A percentile compares a stretch with the other conserved stretches of the same genome.
Conservation (phyloP, 768 basidiomycete species). For the Lentinula boryana region DNA sequence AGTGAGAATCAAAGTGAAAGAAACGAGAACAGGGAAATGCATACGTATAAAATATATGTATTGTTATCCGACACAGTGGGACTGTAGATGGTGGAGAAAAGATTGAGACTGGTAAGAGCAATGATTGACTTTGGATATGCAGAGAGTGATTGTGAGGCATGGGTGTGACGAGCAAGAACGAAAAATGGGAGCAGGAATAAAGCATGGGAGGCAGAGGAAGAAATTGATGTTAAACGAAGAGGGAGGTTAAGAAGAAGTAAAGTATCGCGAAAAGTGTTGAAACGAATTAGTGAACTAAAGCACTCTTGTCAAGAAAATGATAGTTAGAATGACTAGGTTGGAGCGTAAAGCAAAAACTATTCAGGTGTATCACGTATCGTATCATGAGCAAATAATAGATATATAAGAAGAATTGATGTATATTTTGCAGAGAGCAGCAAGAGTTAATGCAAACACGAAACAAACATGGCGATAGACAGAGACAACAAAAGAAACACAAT, state of each 20-base stretch:
- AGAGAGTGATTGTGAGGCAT: neutral
- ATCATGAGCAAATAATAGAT: conserved; percentile 1
- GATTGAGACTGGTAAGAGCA: neutral
- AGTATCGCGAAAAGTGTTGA: neutral
- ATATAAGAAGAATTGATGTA: neutral
- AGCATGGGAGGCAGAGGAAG: neutral
- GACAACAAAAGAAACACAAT: conserved; percentile 2
- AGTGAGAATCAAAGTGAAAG: neutral
- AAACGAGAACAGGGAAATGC: neutral
- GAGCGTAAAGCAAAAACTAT: neutral
- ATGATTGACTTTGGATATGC: neutral
- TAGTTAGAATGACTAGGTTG: neutral
- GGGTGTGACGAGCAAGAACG: neutral
- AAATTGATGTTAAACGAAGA: neutral
- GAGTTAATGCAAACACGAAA: conserved; percentile 1
- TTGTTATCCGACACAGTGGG: too few relatives aligned
- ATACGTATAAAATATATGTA: neutral
- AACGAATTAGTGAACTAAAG: neutral
- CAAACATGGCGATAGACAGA: conserved; percentile 1
- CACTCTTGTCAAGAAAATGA: neutral
- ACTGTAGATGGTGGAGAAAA: too few relatives aligned
- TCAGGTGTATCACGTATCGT: neutral
- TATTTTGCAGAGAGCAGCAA: neutral
- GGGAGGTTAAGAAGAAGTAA: neutral
- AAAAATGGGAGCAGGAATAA: neutral